Evolutionary conservation across 768 basidiomycete genomes (phyloP).

Genomic region (Podaxis sp.): DNA sequence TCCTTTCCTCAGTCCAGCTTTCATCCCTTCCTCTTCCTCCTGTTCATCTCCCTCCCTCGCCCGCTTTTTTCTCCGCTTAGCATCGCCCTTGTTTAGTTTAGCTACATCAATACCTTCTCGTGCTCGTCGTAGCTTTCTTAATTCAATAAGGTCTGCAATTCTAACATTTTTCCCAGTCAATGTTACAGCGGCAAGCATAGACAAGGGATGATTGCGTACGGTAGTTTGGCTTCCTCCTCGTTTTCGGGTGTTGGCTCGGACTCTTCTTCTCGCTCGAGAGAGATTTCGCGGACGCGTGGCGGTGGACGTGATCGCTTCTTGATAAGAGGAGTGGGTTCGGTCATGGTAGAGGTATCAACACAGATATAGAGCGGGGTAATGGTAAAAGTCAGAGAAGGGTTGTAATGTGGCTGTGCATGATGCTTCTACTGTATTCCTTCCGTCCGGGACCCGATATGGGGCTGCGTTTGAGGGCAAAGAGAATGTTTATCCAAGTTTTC

Average conservation of each 20-base stretch:
- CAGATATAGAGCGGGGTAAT: conserved; percentile 13
- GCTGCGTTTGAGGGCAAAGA: not conserved
- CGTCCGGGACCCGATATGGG: not conserved
- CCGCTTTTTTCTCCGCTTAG: conserved; percentile 65
- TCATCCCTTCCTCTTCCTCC: not conserved
- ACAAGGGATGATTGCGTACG: conserved; percentile 38
- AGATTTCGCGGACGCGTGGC: conserved; percentile 50
- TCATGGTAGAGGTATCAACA: conserved; percentile 13
- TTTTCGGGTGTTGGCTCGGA: conserved; percentile 26
- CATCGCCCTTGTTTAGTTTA: conserved; percentile 84
- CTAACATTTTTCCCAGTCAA: conserved; percentile 33
- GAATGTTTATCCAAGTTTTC: not conserved
- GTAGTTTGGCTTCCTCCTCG: conserved; percentile 44
- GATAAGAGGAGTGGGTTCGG: conserved; percentile 45
- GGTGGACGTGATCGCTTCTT: conserved; percentile 74
- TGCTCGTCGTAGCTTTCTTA: conserved; percentile 71
- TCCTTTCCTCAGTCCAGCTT: conserved; percentile 58
- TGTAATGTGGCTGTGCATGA: conserved; percentile 15
- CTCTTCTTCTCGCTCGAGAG: conserved; percentile 38
- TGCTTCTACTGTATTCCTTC: not conserved
- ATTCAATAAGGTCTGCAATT: conserved; percentile 79
- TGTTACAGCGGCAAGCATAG: not conserved
- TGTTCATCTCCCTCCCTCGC: conserved; percentile 46
- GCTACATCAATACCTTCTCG: conserved; percentile 83
- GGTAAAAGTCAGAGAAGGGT: not conserved